These are phyloP conservation scores for Malus domestica DNA, from an alignment of 306 rosid species.

Conservation along the genomic window ASM211411v1 NC_041797.1:9762501-9763000, in stretches of 20 bases:
- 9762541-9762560: not conserved
- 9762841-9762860: not conserved
- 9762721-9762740: not conserved
- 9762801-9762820: not conserved
- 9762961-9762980: slow-evolving; percentile 2
- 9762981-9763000: slow-evolving; percentile 1
- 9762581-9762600: not conserved
- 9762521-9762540: not conserved
- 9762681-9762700: not conserved
- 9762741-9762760: not conserved
- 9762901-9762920: not conserved
- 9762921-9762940: not conserved
- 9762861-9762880: not conserved
- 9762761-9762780: not conserved
- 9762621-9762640: not conserved
- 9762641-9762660: not conserved
- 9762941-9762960: not conserved
- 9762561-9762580: not conserved
- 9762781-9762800: not conserved
- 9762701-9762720: not conserved
- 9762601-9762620: not conserved
- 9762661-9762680: not conserved
- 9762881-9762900: not conserved
- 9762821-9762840: not conserved
- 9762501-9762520: not conserved